Conservation (phyloP, 176 grass and related monocot genomes). For the Triticum monococcum region DNA sequence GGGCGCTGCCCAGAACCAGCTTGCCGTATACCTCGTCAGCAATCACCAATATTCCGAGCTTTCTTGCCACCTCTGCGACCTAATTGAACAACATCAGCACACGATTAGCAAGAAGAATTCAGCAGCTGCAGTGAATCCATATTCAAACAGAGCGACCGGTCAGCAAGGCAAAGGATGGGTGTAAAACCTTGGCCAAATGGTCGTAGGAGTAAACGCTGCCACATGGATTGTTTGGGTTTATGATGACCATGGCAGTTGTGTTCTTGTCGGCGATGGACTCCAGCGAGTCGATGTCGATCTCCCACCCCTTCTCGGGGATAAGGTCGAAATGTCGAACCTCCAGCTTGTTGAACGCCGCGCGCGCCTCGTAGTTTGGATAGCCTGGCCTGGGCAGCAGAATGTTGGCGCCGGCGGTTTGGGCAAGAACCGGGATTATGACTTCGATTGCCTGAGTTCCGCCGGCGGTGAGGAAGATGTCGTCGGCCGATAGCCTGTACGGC, state of each 20-base stretch:
- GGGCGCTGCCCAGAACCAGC: constrained; percentile 39
- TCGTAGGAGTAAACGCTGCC: constrained; percentile 54
- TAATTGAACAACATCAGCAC: not conserved
- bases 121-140: not conserved
- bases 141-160: not conserved
- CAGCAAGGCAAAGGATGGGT: not conserved
- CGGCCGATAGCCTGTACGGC: constrained; percentile 32
- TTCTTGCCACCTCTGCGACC: constrained; percentile 52
- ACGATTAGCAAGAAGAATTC: not conserved
- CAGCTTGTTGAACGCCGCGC: constrained; percentile 16
- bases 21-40: constrained; percentile 68
- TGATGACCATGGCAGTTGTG: constrained; percentile 51
- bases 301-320: constrained; percentile 51
- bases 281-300: constrained; percentile 46
- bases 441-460: constrained; percentile 67
- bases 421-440: constrained; percentile 40
- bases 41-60: constrained; percentile 60
- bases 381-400: constrained; percentile 59
- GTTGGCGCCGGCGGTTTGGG: constrained; percentile 46
- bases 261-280: constrained; percentile 59
- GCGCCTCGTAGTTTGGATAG: constrained; percentile 45
- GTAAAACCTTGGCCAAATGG: constrained; percentile 49
- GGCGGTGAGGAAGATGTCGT: constrained; percentile 63
- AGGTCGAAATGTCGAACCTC: constrained; percentile 51
- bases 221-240: constrained; percentile 69